Percentiles rank a stretch among this genome's conserved stretches.
Conservation (phyloP, 2,329 filamentous ascomycete species). For the Penicillium sp. region DNA sequence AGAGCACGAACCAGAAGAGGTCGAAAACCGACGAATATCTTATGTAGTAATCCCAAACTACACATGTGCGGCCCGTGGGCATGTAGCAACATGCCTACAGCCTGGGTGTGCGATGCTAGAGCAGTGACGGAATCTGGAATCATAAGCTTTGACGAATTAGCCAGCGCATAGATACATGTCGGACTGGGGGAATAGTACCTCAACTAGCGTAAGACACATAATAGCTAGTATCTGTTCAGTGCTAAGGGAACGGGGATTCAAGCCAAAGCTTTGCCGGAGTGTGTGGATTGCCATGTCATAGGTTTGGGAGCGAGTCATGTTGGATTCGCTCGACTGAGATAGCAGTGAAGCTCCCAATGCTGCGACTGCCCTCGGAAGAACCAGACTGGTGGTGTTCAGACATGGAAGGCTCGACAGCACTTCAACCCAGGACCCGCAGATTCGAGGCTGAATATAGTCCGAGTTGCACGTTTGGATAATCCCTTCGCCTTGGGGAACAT, state of each 20-base stretch:
- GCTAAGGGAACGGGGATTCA: background rate
- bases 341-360: background rate
- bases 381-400: background rate
- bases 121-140: background rate
- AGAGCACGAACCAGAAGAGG: background rate
- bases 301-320: background rate
- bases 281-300: background rate
- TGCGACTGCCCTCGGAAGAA: background rate
- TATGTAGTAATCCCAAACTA: background rate
- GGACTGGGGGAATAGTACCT: background rate
- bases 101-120: background rate
- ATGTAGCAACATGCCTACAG: background rate
- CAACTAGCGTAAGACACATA: background rate
- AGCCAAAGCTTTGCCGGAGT: background rate
- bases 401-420: background rate
- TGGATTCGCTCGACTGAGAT: background rate
- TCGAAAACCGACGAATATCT: background rate
- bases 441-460: background rate
- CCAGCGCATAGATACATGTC: background rate
- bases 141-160: background rate
- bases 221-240: background rate
- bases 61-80: background rate
- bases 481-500: background rate
- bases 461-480: background rate
- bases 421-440: background rate